Evolutionary conservation across 345 rosid species (phyloP), one percentile per base, ranked within the genome.

Genomic region (Citrus sinensis): DNA sequence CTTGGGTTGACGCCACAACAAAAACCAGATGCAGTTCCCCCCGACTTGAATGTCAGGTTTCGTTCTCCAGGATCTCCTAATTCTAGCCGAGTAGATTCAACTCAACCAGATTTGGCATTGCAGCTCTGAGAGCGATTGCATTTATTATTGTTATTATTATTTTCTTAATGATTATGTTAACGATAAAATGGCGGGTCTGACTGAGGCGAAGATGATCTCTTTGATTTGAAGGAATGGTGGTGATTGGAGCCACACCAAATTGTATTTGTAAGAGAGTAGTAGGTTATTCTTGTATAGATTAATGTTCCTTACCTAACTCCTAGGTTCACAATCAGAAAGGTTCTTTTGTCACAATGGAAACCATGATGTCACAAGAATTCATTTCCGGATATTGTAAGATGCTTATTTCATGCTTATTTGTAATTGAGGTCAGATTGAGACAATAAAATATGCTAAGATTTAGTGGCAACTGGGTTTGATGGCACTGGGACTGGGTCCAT

Each of bases 101-200:
- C 82, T 74, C 89, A 88, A 63, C 89, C 90, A 61, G 93, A 90
- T 82, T 86, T 88, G 78, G 91, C 86, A 74, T 83, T 87, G 87
- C 91, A 90, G 82, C 90, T 88, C 29, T 90, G 84, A 89, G 77
- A 66, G 59, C 13, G 16, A 76, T 17, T 25, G 63, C 55, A 54
- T 35, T 70, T 22, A 35, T 73, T 42, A 16, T 54, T 51, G 17
- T 51, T 51, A 40, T 40, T 17, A 68, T 59, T 80, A 62, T 64
- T 17, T 14, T 37, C 22, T 49, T 49, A 68, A 60, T 67, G 77
- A 68, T 71, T 42, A 37, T 64, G 75, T 80, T 87, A 80, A 85
- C 84, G 71, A 66, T 82, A 79, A 83, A 79, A 63, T 42, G 84
- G 81, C 61, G 79, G 75, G 76, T 60, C 70, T 56, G 73, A 75